These are phyloP conservation scores for Trichoderma endophyticum DNA, from an alignment of 2,329 filamentous ascomycete genomes.

Conservation along the genomic window DNA sequence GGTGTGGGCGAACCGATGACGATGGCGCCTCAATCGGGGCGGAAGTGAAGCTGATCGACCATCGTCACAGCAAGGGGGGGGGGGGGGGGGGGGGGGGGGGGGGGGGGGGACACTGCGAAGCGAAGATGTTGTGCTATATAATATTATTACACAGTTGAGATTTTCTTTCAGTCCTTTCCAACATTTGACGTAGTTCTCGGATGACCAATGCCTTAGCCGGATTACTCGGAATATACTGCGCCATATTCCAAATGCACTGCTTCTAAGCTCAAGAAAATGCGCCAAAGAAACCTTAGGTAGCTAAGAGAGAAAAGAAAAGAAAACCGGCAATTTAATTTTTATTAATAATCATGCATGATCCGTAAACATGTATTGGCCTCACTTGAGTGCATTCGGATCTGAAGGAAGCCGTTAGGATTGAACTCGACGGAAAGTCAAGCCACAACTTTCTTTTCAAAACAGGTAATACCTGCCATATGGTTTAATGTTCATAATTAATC, in stretches of 20 bases:
- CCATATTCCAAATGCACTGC: too few relatives aligned
- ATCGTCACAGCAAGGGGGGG: background rate
- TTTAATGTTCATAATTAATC: background rate
- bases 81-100: too few relatives aligned
- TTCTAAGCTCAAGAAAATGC: too few relatives aligned
- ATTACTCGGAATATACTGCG: too few relatives aligned
- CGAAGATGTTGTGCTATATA: too few relatives aligned
- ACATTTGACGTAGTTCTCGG: too few relatives aligned
- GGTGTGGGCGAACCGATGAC: constrained; percentile 12
- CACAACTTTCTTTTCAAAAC: background rate
- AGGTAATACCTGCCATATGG: background rate
- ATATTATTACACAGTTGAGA: too few relatives aligned
- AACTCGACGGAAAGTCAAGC: background rate
- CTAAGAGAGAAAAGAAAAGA: too few relatives aligned
- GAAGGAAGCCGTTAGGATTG: background rate
- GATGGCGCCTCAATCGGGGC: constrained; percentile 9
- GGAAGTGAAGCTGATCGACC: constrained; percentile 15
- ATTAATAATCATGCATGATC: background rate
- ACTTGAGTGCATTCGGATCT: background rate
- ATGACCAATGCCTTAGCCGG: too few relatives aligned
- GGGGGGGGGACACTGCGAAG: too few relatives aligned
- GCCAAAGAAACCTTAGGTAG: accelerated
- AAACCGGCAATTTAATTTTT: too few relatives aligned
- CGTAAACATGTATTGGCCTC: background rate
- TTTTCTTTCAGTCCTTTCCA: too few relatives aligned